Evolutionary conservation across 208 protist genomes (phyloP).

Genomic region (Phytomonas sp.): DNA sequence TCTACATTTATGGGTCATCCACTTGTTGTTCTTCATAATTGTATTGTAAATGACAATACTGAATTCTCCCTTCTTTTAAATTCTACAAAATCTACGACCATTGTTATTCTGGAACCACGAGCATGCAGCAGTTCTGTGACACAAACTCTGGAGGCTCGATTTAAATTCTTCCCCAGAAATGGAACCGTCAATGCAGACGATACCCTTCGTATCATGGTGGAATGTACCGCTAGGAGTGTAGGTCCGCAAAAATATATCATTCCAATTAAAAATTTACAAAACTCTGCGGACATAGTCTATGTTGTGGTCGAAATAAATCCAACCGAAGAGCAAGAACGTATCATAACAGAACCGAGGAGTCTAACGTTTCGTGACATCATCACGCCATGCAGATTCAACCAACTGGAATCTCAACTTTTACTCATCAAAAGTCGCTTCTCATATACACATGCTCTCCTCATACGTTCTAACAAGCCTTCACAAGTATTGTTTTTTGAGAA

Average conservation of each 20-base stretch:
- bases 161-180: slow-evolving; percentile 73
- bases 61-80: slow-evolving; percentile 64
- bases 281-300: slow-evolving; percentile 56
- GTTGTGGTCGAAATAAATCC: slow-evolving; percentile 72
- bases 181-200: slow-evolving; percentile 35
- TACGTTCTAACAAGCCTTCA: slow-evolving; percentile 69
- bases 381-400: slow-evolving; percentile 43
- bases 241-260: slow-evolving; percentile 81
- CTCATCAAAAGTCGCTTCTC: slow-evolving; percentile 53
- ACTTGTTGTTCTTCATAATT: slow-evolving; percentile 55
- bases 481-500: slow-evolving; percentile 74
- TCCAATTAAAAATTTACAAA: slow-evolving; percentile 70
- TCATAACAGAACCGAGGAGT: slow-evolving; percentile 53
- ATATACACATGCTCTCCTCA: slow-evolving; percentile 49
- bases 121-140: slow-evolving; percentile 14
- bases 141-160: slow-evolving; percentile 53
- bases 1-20: slow-evolving; percentile 59
- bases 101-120: slow-evolving; percentile 72
- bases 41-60: slow-evolving; percentile 56
- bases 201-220: slow-evolving; percentile 56
- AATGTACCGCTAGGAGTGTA: slow-evolving; percentile 63
- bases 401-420: slow-evolving; percentile 53
- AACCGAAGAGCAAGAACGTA: slow-evolving; percentile 44
- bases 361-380: slow-evolving; percentile 61
- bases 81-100: slow-evolving; percentile 34